These are phyloP conservation scores for Syzygium grande DNA, from an alignment of 345 rosid species.

Conservation along the genomic window DNA sequence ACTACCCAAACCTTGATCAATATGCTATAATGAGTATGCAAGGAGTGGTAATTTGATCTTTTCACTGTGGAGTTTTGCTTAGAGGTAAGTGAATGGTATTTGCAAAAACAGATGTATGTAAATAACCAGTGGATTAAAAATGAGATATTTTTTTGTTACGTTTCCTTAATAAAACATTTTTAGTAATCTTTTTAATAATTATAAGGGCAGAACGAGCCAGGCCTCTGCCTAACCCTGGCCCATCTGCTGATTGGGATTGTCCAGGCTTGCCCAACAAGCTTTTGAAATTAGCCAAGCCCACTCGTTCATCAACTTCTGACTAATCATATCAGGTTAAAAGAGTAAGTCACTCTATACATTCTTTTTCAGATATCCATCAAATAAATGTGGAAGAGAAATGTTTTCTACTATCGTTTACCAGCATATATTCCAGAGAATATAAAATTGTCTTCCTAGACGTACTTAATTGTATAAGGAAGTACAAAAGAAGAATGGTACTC, in stretches of 20 bases:
- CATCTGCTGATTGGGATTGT: fast-evolving
- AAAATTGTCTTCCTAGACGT: background rate
- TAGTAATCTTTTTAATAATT: background rate
- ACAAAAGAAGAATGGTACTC: background rate
- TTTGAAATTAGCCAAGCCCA: background rate
- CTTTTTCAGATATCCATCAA: background rate
- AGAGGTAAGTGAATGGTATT: background rate
- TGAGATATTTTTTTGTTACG: too few species aligned
- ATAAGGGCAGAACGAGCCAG: background rate
- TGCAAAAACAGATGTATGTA: background rate
- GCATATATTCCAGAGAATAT: background rate
- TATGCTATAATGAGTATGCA: background rate
- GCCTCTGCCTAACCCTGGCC: background rate
- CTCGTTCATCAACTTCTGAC: background rate
- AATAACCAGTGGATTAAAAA: too few species aligned
- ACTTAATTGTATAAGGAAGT: background rate
- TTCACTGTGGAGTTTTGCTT: background rate
- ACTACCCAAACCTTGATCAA: too few species aligned
- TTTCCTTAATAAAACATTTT: too few species aligned
- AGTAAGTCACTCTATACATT: background rate
- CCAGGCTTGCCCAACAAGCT: background rate
- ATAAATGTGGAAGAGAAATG: background rate
- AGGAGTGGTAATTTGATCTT: background rate
- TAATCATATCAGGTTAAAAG: background rate
- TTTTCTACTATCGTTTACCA: background rate